phyloP scores from a whole-genome alignment of 106 monocot genomes.

The Amphibolis antarctica region DNA sequence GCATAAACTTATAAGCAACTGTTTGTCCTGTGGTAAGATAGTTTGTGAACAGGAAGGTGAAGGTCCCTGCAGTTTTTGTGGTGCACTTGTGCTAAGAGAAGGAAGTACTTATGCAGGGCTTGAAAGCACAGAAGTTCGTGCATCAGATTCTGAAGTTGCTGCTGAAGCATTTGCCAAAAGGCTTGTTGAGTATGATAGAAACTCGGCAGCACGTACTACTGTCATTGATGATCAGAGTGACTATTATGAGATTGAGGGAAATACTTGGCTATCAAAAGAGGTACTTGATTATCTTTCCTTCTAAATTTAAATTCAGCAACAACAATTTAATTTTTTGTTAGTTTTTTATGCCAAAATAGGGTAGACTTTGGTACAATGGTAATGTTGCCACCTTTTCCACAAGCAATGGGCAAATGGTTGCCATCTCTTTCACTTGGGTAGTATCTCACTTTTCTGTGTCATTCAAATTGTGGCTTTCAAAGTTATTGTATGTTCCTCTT shows the following conservation, averaged over 20 bases:
- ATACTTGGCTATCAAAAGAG: constrained; percentile 79
- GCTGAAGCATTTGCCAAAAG: constrained; percentile 95
- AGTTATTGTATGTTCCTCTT: too few relatives aligned
- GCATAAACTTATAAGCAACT: constrained; percentile 90
- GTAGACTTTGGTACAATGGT: too few relatives aligned
- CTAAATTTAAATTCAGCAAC: not conserved
- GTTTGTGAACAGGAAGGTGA: constrained; percentile 99
- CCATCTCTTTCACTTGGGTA: too few relatives aligned
- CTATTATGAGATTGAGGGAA: constrained; percentile 88
- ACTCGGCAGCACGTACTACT: constrained; percentile 79
- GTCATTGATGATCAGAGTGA: constrained; percentile 98
- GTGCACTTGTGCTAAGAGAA: constrained; percentile 83
- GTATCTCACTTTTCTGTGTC: too few relatives aligned
- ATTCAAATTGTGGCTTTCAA: too few relatives aligned
- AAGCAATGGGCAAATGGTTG: too few relatives aligned
- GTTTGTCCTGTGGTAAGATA: constrained; percentile 95
- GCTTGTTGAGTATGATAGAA: constrained; percentile 88
- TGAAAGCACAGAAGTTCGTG: constrained; percentile 31
- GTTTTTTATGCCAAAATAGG: too few relatives aligned
- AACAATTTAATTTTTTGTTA: too few relatives aligned
- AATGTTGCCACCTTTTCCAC: too few relatives aligned
- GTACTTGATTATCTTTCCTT: constrained; percentile 17
- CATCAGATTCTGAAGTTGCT: constrained; percentile 53
- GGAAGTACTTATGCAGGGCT: constrained; percentile 92
- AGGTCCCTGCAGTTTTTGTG: constrained; percentile 92